Evolutionary conservation across 257 asterid genomes (phyloP), one percentile per base, ranked within the genome.

Genomic region (Eucommia ulmoides): DNA sequence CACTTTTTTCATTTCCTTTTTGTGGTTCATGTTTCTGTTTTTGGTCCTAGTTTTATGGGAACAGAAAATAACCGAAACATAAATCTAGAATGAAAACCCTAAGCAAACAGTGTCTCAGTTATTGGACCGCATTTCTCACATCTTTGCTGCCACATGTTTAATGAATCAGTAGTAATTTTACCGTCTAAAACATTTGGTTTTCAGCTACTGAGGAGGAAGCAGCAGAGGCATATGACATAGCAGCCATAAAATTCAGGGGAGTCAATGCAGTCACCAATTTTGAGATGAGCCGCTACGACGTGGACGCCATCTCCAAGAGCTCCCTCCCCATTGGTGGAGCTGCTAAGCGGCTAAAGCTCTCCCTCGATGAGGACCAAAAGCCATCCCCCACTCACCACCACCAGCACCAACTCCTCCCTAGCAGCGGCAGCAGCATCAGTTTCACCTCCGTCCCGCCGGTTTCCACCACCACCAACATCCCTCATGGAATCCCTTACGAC

Each of bases 161-260:
- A n/a, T n/a, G 22, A 44, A 60, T 16, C 16, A 1, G 2, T 35
- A 55, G 45, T 48, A 22, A 20, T 48, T 52, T 56, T 47, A 11
- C 9, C 48, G 20, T 24, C 44, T 42, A 54, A 53, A 22, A n/a
- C 8, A n/a, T n/a, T n/a, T n/a, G n/a, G n/a, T 10, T 52, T 42
- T 41, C 46, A 76, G 88, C 82, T 23, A 79, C 88, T 20, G 84
- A 79, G 60, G 88, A 79, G 60, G 88, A 79, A 60, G 88, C 88
- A 1, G 88, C 83, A 1, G 88, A 79, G 26, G 88, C 88, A 12
- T 79, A 79, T 41, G 88, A 79, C 68, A 65, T 79, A 1, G 88
- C 88, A 10, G 88, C 88, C 18, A 79, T 79, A 29, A 79, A 79
- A 57, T 79, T 79, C 60, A 24, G 88, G 48, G 83, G 88, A 0